phyloP scores from a whole-genome alignment of 768 basidiomycete species.

The Tricholoma hemisulphureum region DNA sequence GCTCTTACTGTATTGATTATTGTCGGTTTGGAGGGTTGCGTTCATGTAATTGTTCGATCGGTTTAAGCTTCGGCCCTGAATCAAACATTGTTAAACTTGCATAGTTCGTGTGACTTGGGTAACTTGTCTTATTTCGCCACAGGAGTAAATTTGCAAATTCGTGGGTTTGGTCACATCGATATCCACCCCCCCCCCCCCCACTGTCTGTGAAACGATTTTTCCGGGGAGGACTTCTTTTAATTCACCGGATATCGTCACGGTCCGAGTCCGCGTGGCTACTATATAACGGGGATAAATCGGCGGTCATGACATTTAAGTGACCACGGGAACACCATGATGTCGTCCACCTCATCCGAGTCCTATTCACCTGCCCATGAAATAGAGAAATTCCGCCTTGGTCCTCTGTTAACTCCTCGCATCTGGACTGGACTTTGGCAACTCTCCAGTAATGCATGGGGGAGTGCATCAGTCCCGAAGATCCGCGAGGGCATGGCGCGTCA shows the following conservation, averaged over 20 bases:
- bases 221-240: background rate
- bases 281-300: background rate
- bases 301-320: background rate
- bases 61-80: conserved; percentile 1
- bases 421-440: conserved; percentile 86
- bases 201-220: background rate
- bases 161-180: background rate
- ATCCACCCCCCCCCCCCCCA: background rate
- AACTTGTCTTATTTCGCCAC: background rate
- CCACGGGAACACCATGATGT: background rate
- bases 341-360: conserved; percentile 20
- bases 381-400: conserved; percentile 58
- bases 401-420: conserved; percentile 57
- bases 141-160: background rate
- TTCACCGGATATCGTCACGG: background rate
- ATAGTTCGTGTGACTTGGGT: background rate
- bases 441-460: conserved; percentile 85
- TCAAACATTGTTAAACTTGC: background rate
- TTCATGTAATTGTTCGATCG: background rate
- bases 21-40: background rate
- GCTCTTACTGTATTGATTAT: background rate
- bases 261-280: background rate
- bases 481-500: conserved; percentile 66
- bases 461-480: conserved; percentile 61
- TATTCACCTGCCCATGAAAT: conserved; percentile 9